Percentiles rank a stretch among this genome's conserved stretches.
phyloP scores from a whole-genome alignment of 768 basidiomycete species.

The Dentipellis sp. region DNA sequence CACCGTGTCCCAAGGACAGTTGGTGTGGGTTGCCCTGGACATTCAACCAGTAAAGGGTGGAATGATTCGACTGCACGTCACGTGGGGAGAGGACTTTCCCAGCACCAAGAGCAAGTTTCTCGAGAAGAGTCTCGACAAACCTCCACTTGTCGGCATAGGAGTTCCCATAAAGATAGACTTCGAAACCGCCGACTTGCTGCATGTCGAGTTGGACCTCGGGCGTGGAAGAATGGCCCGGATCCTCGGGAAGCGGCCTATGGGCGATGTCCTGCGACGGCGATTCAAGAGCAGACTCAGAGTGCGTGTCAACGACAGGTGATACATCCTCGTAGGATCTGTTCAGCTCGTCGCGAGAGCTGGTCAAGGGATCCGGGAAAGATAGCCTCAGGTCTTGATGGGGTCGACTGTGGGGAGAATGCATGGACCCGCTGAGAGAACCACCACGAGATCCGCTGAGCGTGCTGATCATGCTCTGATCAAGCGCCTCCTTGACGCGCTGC shows the following conservation, averaged over 20 bases:
- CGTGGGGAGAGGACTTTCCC: conserved; percentile 17
- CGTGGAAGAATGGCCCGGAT: conserved; percentile 16
- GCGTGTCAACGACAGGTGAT: conserved; percentile 24
- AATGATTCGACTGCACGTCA: conserved; percentile 14
- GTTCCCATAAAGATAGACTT: conserved; percentile 60
- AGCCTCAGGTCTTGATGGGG: conserved; percentile 59
- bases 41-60: conserved; percentile 15
- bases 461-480: conserved; percentile 78
- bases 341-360: conserved; percentile 54
- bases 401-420: conserved; percentile 41
- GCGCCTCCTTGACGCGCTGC: conserved; percentile 57
- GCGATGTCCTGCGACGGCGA: conserved; percentile 6
- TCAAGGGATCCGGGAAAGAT: conserved; percentile 79
- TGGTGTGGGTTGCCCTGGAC: conserved; percentile 20
- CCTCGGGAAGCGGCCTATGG: conserved; percentile 2
- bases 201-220: conserved; percentile 25
- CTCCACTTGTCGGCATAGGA: conserved; percentile 51
- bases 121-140: conserved; percentile 48
- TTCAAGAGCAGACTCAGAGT: conserved; percentile 13
- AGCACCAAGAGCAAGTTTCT: conserved; percentile 38
- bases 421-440: conserved; percentile 38
- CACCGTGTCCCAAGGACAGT: conserved; percentile 20
- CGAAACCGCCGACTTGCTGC: conserved; percentile 33
- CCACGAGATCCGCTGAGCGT: conserved; percentile 70
- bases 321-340: conserved; percentile 49